Evolutionary conservation across 2,329 filamentous ascomycete species (phyloP), one percentile per base, ranked within the genome.

Genomic region (Colletotrichum endophyticum): DNA sequence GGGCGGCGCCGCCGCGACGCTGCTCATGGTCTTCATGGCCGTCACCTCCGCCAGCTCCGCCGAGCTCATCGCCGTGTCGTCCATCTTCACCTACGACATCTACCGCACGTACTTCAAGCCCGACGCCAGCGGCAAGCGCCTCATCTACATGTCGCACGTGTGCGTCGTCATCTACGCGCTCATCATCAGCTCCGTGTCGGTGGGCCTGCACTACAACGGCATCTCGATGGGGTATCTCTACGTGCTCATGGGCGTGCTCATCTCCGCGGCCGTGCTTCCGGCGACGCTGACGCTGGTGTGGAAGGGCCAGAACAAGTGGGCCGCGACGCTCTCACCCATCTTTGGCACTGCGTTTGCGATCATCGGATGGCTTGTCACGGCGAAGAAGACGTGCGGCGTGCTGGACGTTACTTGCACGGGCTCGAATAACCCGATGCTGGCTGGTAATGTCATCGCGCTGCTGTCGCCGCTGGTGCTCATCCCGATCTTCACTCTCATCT

Each of bases 181-280:
- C 25, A 89, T 94, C 80, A 96, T 98, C 87, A 95, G 95, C 16
- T 91, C 88, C 2, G 95, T 98, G 84, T 93, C 93, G 1, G 95
- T 95, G 1, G 95, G 94, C 0, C 90, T 97, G 0, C 92, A 88
- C 83, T 94, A 94, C 78, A 92, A 91, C 3, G 93, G 94, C 25
- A 94, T 98, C 77, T 94, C 92, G 13, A 97, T 98, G 95, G 96
- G 95, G 13, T 98, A 96, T 81, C 88, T 98, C 5, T 98, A 98
- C 82, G 87, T 98, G 2, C 91, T 98, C 82, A 98, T 98, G 96
- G 96, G 96, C 9, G 94, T 96, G 67, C 95, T 98, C 81, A 97
- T 98, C 82, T 95, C 94, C 0, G 92, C 94, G 0, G 96, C 95
- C 5, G 95, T 98, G 5, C 89, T 98, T 15, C 96, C 96, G 0